phyloP scores from a whole-genome alignment of 495 filamentous ascomycete genomes.

The Alectoria sarmentosa region DNA sequence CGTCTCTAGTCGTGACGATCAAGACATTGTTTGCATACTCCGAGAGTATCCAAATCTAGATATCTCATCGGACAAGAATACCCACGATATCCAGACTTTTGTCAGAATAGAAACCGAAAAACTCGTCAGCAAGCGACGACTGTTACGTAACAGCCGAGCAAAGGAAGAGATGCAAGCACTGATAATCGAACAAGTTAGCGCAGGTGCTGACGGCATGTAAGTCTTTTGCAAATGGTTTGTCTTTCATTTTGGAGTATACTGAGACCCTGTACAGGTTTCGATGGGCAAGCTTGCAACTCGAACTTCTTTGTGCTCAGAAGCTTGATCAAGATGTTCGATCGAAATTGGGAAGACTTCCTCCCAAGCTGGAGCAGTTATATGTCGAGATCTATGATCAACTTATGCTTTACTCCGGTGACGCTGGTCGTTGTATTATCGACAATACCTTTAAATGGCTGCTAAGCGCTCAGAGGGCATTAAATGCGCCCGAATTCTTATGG shows the following conservation, averaged over 20 bases:
- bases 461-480: neutral
- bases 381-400: neutral
- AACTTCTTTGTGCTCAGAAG: neutral
- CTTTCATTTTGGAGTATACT: too few relatives aligned
- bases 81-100: slow-evolving; percentile 30
- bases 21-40: slow-evolving; percentile 30
- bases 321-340: neutral
- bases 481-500: neutral
- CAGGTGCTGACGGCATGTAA: slow-evolving; percentile 2
- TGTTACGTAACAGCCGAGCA: slow-evolving; percentile 1
- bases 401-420: neutral
- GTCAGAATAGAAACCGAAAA: slow-evolving; percentile 29
- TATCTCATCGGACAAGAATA: slow-evolving; percentile 32
- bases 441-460: neutral
- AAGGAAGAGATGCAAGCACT: neutral
- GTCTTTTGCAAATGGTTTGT: neutral
- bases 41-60: slow-evolving; percentile 28
- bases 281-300: neutral
- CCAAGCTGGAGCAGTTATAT: neutral
- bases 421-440: neutral
- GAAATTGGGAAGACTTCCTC: neutral
- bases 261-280: neutral
- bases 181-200: neutral
- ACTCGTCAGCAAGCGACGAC: slow-evolving; percentile 19
- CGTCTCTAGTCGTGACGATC: slow-evolving; percentile 40